These are phyloP conservation scores for Coniochaeta ligniaria DNA, from an alignment of 2,329 filamentous ascomycete species.

Conservation along the genomic window DNA sequence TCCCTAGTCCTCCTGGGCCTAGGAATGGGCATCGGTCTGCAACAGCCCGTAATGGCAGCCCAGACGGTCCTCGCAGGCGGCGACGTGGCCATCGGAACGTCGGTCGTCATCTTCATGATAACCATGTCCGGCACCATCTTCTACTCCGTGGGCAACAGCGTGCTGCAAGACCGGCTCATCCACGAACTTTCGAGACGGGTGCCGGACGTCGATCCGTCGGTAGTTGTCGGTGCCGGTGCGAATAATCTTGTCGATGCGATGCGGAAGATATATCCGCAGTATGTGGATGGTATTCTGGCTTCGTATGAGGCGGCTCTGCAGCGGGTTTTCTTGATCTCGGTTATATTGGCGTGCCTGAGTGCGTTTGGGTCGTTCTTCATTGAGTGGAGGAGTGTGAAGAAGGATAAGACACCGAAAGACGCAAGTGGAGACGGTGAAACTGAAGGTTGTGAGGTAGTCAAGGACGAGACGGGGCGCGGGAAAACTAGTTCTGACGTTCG, in stretches of 20 bases:
- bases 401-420: neutral
- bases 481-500: no score
- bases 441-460: neutral
- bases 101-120: constrained; percentile 18
- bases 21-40: constrained; percentile 18
- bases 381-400: constrained; percentile 36
- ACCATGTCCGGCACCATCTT: constrained; percentile 16
- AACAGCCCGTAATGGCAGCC: constrained; percentile 18
- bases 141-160: constrained; percentile 16
- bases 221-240: constrained; percentile 15
- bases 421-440: neutral
- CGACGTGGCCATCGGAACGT: constrained; percentile 20
- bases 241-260: constrained; percentile 8
- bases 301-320: constrained; percentile 24
- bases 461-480: no score
- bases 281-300: constrained; percentile 13
- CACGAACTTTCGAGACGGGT: constrained; percentile 7
- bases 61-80: constrained; percentile 16
- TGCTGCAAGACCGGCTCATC: constrained; percentile 15
- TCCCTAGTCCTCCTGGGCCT: constrained; percentile 18
- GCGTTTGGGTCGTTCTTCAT: constrained; percentile 21
- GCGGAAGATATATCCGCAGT: constrained; percentile 5
- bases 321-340: constrained; percentile 18
- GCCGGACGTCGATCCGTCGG: constrained; percentile 13
- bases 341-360: constrained; percentile 26